These are phyloP conservation scores for Vanderwaltozyma verrucispora DNA, from an alignment of 805 yeast genomes.

Conservation along the genomic window DNA sequence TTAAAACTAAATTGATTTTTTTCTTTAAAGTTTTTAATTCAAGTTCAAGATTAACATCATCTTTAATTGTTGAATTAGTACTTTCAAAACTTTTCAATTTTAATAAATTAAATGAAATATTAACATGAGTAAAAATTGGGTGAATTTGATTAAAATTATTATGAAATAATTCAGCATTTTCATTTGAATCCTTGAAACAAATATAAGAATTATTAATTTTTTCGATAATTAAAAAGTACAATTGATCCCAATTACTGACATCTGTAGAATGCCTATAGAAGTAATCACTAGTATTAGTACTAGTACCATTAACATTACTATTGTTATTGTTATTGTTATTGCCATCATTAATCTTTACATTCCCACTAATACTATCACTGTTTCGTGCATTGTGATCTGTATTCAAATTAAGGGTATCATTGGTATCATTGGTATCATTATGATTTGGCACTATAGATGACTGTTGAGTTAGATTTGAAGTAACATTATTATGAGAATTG, in stretches of 20 bases:
- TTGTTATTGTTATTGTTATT: too few species aligned
- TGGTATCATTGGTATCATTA: too few species aligned
- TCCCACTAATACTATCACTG: background rate
- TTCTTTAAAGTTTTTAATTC: background rate
- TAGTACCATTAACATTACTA: background rate
- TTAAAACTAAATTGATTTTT: background rate
- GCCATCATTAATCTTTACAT: too few species aligned
- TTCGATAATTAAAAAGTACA: conserved; percentile 39
- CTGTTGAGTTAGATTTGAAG: background rate
- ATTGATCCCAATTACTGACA: conserved; percentile 47
- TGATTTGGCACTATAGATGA: background rate
- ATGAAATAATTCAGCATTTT: background rate
- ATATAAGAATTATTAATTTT: conserved; percentile 40
- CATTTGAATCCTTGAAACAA: background rate
- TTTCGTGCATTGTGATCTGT: conserved; percentile 5
- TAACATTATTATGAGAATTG: background rate
- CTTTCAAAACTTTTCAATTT: background rate
- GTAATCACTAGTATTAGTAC: conserved; percentile 25
- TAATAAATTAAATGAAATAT: conserved; percentile 1
- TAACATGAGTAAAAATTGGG: conserved; percentile 1
- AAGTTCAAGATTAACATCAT: too few species aligned
- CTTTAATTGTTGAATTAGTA: background rate
- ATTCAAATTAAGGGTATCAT: conserved; percentile 4
- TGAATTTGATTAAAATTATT: background rate
- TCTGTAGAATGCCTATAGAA: conserved; percentile 55